Evolutionary conservation across 164 flowering plant species (phyloP).

Genomic region (Vitis amurensis): DNA sequence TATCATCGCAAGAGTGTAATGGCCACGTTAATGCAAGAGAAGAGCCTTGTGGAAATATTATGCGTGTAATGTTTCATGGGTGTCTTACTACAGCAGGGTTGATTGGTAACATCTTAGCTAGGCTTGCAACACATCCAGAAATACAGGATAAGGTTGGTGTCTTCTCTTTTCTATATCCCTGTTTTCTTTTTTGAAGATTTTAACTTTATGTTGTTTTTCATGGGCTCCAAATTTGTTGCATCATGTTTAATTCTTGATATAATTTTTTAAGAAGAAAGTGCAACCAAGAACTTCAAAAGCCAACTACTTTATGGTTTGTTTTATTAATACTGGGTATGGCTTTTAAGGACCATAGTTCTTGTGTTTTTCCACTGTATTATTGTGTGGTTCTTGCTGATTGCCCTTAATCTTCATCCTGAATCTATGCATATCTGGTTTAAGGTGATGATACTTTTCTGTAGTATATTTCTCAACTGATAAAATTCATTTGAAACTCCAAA

Average conservation of each 20-base stretch:
- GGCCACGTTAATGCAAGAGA: slow-evolving; percentile 24
- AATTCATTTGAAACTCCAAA: too few relatives aligned
- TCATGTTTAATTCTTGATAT: background rate
- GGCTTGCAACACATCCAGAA: slow-evolving; percentile 57
- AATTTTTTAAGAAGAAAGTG: too few relatives aligned
- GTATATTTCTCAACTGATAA: too few relatives aligned
- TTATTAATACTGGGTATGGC: too few relatives aligned
- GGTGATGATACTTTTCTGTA: too few relatives aligned
- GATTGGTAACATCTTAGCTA: slow-evolving; percentile 45
- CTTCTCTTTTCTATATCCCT: background rate
- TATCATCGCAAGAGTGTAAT: slow-evolving; percentile 22
- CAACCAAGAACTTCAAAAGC: too few relatives aligned
- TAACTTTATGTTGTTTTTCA: background rate
- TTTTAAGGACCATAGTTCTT: too few relatives aligned
- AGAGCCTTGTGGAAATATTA: slow-evolving; percentile 50
- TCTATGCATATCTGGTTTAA: too few relatives aligned
- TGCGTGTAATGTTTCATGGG: slow-evolving; percentile 69
- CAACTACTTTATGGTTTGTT: too few relatives aligned
- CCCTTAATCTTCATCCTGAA: too few relatives aligned
- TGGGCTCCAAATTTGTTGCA: background rate
- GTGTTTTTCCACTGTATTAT: too few relatives aligned
- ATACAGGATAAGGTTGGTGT: slow-evolving; percentile 52
- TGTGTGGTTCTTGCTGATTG: too few relatives aligned
- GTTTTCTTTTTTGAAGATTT: background rate
- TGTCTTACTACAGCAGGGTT: slow-evolving; percentile 49